phyloP scores from a whole-genome alignment of 768 basidiomycete genomes.

The Calvatia gigantea region DNA sequence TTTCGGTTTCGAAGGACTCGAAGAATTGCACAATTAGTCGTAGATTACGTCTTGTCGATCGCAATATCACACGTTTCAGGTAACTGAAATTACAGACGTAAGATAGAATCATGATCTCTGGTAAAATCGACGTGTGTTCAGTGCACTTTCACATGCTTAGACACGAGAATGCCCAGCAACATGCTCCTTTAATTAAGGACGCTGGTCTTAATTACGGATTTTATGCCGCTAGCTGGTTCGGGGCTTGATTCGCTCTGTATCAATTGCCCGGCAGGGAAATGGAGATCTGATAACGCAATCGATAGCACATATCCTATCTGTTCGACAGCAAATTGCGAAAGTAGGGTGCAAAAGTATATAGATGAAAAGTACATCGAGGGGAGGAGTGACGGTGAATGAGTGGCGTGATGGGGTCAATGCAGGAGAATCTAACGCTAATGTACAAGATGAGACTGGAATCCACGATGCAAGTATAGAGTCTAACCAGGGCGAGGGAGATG shows the following conservation, averaged over 20 bases:
- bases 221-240: background rate
- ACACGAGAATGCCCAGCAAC: background rate
- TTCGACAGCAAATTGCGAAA: background rate
- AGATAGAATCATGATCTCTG: background rate
- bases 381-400: background rate
- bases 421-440: background rate
- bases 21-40: background rate
- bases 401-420: background rate
- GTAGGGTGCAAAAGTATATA: background rate
- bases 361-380: background rate
- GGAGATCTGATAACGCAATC: background rate
- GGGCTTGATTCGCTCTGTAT: background rate
- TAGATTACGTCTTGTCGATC: background rate
- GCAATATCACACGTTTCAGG: background rate
- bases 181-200: slow-evolving; percentile 3
- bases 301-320: background rate
- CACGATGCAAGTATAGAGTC: background rate
- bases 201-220: slow-evolving; percentile 5
- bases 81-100: background rate
- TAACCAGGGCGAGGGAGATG: background rate
- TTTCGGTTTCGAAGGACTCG: background rate
- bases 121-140: background rate
- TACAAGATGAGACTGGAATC: background rate
- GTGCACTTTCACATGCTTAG: background rate
- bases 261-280: background rate